Evolutionary conservation across 805 yeast genomes (phyloP).

Genomic region (Metschnikowia drakensbergensis): DNA sequence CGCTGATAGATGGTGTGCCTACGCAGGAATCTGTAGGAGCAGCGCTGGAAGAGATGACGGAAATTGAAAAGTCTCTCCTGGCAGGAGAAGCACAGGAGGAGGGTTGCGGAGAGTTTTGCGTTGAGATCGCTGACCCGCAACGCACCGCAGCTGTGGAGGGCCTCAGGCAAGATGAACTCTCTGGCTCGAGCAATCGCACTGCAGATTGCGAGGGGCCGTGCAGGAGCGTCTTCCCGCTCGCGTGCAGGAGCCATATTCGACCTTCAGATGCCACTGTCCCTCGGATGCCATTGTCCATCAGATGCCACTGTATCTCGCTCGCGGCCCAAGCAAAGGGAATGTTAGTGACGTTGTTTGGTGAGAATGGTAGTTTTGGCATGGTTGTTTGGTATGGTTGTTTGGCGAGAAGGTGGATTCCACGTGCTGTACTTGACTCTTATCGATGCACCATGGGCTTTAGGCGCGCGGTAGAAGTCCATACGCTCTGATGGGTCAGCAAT

Average conservation of each 20-base stretch:
- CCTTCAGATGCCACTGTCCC: too few relatives aligned
- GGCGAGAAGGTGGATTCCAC: too few relatives aligned
- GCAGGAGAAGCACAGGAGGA: not conserved
- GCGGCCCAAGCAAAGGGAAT: too few relatives aligned
- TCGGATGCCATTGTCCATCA: too few relatives aligned
- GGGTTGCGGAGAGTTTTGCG: not conserved
- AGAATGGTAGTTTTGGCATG: too few relatives aligned
- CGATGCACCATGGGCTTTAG: too few relatives aligned
- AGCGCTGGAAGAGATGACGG: not conserved
- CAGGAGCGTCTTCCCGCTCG: not conserved
- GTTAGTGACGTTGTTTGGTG: too few relatives aligned
- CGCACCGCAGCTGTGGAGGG: conserved; percentile 1
- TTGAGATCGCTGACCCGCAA: not conserved
- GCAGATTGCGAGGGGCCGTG: not conserved
- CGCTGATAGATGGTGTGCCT: not conserved
- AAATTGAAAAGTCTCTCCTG: not conserved
- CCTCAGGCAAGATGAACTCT: conserved; percentile 2
- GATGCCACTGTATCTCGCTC: too few relatives aligned
- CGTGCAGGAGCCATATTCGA: not conserved
- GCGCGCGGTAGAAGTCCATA: too few relatives aligned
- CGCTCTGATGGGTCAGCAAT: too few relatives aligned
- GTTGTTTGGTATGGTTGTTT: too few relatives aligned
- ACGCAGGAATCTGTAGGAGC: not conserved
- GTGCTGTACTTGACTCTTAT: too few relatives aligned
- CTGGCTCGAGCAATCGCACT: conserved; percentile 1